phyloP scores from a whole-genome alignment of 2,329 filamentous ascomycete genomes.

The Alternaria rosae region DNA sequence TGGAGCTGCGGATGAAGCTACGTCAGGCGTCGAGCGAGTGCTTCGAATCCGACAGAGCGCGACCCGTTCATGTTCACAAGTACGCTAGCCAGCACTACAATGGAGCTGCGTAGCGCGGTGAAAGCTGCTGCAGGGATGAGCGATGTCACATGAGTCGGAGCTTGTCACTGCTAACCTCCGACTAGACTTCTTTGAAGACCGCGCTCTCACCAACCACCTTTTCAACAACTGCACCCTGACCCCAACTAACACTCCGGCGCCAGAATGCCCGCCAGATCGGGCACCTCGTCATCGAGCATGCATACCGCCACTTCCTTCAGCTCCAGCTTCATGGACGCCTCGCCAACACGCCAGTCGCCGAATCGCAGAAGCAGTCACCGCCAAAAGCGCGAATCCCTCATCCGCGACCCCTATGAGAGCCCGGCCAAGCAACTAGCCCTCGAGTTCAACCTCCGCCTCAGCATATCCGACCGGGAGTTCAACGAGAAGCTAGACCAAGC shows the following conservation, averaged over 20 bases:
- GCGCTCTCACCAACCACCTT: slow-evolving; percentile 34
- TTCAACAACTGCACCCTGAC: slow-evolving; percentile 19
- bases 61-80: neutral
- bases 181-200: slow-evolving; percentile 12
- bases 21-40: neutral
- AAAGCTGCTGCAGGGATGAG: slow-evolving; percentile 20
- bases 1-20: neutral
- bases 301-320: slow-evolving; percentile 42
- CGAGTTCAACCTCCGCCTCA: slow-evolving; percentile 54
- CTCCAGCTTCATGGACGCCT: slow-evolving; percentile 42
- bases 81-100: slow-evolving; percentile 1
- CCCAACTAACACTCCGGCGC: slow-evolving; percentile 12
- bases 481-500: slow-evolving; percentile 68
- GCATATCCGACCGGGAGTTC: slow-evolving; percentile 55
- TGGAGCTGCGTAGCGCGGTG: slow-evolving; percentile 4
- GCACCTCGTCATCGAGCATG: slow-evolving; percentile 45
- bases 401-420: slow-evolving; percentile 39
- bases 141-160: slow-evolving; percentile 21
- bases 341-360: slow-evolving; percentile 44
- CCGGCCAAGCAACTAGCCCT: slow-evolving; percentile 46
- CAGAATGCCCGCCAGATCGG: slow-evolving; percentile 43
- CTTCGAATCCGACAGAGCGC: neutral
- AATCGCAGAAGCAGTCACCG: slow-evolving; percentile 35
- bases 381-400: slow-evolving; percentile 33
- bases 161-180: slow-evolving; percentile 11